These are phyloP conservation scores for Pseudocercospora crystallina DNA, from an alignment of 2,329 filamentous ascomycete genomes.

Conservation along the genomic window DNA sequence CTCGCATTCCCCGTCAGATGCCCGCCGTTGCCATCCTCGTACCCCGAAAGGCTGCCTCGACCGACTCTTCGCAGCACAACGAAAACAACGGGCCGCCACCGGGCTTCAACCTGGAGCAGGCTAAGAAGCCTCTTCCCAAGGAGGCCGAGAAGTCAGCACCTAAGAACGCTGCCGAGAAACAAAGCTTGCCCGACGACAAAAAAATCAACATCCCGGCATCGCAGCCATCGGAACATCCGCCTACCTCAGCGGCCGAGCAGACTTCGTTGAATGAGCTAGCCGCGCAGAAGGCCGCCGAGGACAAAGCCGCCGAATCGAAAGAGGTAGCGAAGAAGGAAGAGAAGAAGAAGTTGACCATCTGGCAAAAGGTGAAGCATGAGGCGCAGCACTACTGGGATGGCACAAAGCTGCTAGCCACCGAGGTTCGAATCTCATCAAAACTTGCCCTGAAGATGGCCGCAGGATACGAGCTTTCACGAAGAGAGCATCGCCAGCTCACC, in stretches of 20 bases:
- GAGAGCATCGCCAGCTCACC: constrained; percentile 88
- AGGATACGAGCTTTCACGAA: constrained; percentile 90
- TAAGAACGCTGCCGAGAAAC: constrained; percentile 19
- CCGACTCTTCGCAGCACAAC: constrained; percentile 56
- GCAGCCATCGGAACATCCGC: constrained; percentile 45
- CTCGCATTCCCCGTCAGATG: constrained; percentile 50
- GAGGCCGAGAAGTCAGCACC: constrained; percentile 44
- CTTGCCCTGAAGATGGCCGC: constrained; percentile 96
- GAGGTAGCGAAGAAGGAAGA: constrained; percentile 64
- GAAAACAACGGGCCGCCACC: constrained; percentile 67
- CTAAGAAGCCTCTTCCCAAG: constrained; percentile 76
- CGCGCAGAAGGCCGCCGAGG: constrained; percentile 55
- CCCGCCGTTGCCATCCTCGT: constrained; percentile 60
- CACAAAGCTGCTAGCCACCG: constrained; percentile 87
- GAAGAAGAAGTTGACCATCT: constrained; percentile 81
- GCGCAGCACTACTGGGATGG: constrained; percentile 96
- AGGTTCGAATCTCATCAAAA: constrained; percentile 88
- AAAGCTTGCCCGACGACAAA: constrained; percentile 12
- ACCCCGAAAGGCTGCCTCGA: constrained; percentile 53
- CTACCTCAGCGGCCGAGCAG: constrained; percentile 49
- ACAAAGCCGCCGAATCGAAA: constrained; percentile 55
- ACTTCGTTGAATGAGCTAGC: constrained; percentile 62
- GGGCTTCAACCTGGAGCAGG: constrained; percentile 86
- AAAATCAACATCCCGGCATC: constrained; percentile 36
- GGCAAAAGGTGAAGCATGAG: constrained; percentile 95